phyloP scores from a whole-genome alignment of 345 rosid genomes.

The Hypericum perforatum region DNA sequence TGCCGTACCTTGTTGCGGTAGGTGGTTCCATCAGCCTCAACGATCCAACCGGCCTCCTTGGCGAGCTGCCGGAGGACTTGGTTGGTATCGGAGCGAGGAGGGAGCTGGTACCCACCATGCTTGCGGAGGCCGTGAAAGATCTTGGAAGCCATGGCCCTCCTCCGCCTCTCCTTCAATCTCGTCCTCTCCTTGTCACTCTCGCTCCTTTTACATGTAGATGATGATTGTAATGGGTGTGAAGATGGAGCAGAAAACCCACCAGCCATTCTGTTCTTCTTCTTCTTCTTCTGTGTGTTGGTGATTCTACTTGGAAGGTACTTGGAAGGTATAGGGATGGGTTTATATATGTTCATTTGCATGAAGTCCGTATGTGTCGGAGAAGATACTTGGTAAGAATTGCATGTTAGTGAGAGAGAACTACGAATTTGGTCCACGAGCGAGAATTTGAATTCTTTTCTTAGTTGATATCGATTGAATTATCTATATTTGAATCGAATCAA shows the following conservation, averaged over 20 bases:
- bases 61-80: slow-evolving; percentile 42
- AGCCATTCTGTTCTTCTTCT: slow-evolving; percentile 8
- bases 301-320: slow-evolving; percentile 5
- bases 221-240: no score
- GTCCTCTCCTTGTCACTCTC: slow-evolving; percentile 46
- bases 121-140: slow-evolving; percentile 39
- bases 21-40: slow-evolving; percentile 44
- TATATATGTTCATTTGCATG: slow-evolving; percentile 17
- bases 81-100: slow-evolving; percentile 40
- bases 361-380: neutral
- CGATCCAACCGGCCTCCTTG: slow-evolving; percentile 43
- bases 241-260: slow-evolving; percentile 2
- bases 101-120: slow-evolving; percentile 35
- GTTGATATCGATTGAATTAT: no score
- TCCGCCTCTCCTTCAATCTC: slow-evolving; percentile 40
- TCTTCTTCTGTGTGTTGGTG: slow-evolving; percentile 6
- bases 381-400: neutral
- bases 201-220: slow-evolving; percentile 17
- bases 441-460: no score
- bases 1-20: slow-evolving; percentile 22
- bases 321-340: slow-evolving; percentile 6
- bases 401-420: slow-evolving; percentile 1
- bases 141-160: slow-evolving; percentile 39
- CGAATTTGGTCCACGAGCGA: no score
- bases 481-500: no score